Base-by-base conservation (phyloP, 2,329 filamentous ascomycete genomes). In the Ramularia endophylla region DNA sequence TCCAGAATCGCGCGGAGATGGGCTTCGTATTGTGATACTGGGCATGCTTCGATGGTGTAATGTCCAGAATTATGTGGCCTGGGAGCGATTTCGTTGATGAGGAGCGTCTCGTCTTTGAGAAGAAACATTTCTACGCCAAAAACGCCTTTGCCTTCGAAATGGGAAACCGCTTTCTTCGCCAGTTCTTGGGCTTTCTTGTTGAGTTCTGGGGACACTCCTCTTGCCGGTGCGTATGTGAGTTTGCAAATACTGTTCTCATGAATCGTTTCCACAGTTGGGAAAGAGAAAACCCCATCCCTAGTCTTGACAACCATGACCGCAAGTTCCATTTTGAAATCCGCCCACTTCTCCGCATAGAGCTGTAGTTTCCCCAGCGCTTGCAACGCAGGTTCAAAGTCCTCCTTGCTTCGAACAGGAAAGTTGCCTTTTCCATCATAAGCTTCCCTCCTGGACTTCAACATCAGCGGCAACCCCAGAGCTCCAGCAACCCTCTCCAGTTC, bases 61-160 rank as follows among this genome's bases (percentile, higher is more conserved):
- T 97, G 92, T 0, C 92, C 92, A 0, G 87, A 94, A 69, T 95
- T 95, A 67, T 95, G 89, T 37, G 79, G 77, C 28, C 87, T 75
- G 9, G 86, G 87, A 0, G 87, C 87, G 49, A 94, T 83, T 66
- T 95, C 88, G 64, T 94, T 95, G 54, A 95, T 75, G 43, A 94
- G 67, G 2, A 95, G 73, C 1, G 70, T 70, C 44, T 74, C 79
- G 55, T 92, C 80, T 36, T 80, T 69, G 8, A 89, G 75, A 3
- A 97, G 67, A 66, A 98, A 98, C 80, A 97, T 86, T 67, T 98
- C 92, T 0, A 97, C 90, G 1, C 90, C 92, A 64, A 95, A 98
- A 22, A 95, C 86, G 50, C 92, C 92, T 48, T 92, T 83, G 38
- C 92, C 92, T 70, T 81, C 81, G 40, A 98, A 83, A 38, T 79